phyloP scores from a whole-genome alignment of 345 rosid genomes.

The Melaleuca alternifolia region DNA sequence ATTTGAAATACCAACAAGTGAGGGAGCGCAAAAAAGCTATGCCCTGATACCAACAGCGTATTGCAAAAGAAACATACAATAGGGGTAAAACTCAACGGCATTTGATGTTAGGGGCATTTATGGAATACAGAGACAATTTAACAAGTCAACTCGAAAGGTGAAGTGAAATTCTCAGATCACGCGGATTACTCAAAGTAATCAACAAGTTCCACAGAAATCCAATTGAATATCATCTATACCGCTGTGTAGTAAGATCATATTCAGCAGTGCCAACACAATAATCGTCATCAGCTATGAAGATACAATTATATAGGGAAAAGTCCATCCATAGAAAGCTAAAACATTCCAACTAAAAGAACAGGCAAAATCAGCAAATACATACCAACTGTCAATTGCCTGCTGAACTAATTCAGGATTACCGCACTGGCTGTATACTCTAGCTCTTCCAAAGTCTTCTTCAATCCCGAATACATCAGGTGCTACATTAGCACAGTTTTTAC shows the following conservation, averaged over 20 bases:
- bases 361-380: not conserved
- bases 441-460: slow-evolving; percentile 96
- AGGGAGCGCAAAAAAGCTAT: not conserved
- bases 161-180: not conserved
- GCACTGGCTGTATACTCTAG: slow-evolving; percentile 64
- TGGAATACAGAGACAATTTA: not conserved
- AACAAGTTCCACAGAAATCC: not conserved
- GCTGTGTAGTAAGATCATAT: not conserved
- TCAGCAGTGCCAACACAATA: not conserved
- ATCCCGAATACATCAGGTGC: slow-evolving; percentile 60
- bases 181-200: not conserved
- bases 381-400: slow-evolving; percentile 96
- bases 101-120: not conserved
- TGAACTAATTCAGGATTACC: slow-evolving; percentile 50
- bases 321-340: not conserved
- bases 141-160: not conserved
- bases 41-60: not conserved
- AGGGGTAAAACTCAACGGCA: not conserved
- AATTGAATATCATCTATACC: not conserved
- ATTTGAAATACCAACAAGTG: not conserved
- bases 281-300: not conserved
- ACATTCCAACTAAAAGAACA: not conserved
- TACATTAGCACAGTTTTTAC: slow-evolving; percentile 89
- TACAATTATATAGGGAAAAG: not conserved
- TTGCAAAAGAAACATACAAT: not conserved